Conservation (phyloP, 495 filamentous ascomycete genomes). For the Hamigera avellanea region DNA sequence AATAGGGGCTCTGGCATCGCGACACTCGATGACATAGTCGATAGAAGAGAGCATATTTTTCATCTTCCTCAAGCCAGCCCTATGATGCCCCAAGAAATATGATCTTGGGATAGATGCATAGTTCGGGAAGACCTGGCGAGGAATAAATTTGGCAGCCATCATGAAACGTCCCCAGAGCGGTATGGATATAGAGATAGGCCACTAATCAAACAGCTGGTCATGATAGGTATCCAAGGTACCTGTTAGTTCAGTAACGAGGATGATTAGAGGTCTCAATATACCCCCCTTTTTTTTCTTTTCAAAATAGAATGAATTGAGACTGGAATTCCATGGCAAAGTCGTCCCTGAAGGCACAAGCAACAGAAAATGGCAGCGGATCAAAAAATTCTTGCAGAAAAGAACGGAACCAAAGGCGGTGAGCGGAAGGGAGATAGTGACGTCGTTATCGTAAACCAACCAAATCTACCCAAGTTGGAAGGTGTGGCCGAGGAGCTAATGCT, state of each 20-base stretch:
- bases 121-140: slow-evolving; percentile 57
- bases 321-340: no score
- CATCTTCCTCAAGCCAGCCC: slow-evolving; percentile 73
- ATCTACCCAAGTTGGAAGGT: no score
- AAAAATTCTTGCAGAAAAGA: no score
- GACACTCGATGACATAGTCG: slow-evolving; percentile 86
- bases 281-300: no score
- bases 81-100: slow-evolving; percentile 96
- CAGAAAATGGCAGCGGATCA: no score
- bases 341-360: no score
- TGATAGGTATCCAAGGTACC: background rate
- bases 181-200: background rate
- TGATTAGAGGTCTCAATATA: background rate
- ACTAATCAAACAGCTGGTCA: background rate
- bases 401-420: slow-evolving; percentile 3
- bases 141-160: slow-evolving; percentile 47
- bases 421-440: slow-evolving; percentile 20
- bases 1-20: slow-evolving; percentile 82
- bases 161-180: background rate
- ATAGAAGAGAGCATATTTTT: slow-evolving; percentile 68
- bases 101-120: slow-evolving; percentile 68
- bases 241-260: background rate
- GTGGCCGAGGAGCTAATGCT: no score
- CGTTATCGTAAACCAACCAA: no score
- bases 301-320: no score